Conservation (phyloP, 2,329 filamentous ascomycete genomes). For the Boeremia exigua region DNA sequence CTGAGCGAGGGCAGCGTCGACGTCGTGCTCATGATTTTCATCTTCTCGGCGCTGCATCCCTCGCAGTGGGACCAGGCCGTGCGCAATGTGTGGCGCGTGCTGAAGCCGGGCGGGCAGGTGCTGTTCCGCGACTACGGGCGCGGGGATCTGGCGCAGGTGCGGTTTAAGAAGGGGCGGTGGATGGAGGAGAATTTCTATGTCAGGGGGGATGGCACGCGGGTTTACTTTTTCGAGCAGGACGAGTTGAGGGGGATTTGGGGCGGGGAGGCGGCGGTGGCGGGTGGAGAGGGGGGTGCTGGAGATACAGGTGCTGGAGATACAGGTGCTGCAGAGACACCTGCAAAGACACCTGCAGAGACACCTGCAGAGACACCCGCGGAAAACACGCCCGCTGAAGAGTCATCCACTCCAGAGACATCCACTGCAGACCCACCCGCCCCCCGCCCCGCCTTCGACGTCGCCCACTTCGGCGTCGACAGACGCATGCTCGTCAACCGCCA, state of each 20-base stretch:
- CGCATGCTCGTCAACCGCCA: slow-evolving; percentile 92
- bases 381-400: too few relatives aligned
- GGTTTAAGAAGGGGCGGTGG: slow-evolving; percentile 94
- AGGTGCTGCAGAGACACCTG: too few relatives aligned
- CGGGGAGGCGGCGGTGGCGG: slow-evolving; percentile 35
- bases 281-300: too few relatives aligned
- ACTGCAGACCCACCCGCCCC: slow-evolving; percentile 4
- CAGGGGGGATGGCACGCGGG: slow-evolving; percentile 89
- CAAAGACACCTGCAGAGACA: too few relatives aligned
- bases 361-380: too few relatives aligned
- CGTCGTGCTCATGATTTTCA: slow-evolving; percentile 93
- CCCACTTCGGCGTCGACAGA: slow-evolving; percentile 83
- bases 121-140: slow-evolving; percentile 96
- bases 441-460: slow-evolving; percentile 64
- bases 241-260: slow-evolving; percentile 83
- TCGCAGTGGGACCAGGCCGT: slow-evolving; percentile 84
- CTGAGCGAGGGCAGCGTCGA: slow-evolving; percentile 82
- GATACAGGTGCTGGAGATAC: too few relatives aligned
- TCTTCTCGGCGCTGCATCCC: slow-evolving; percentile 91
- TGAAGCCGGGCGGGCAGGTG: slow-evolving; percentile 92
- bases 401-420: too few relatives aligned
- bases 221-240: slow-evolving; percentile 94
- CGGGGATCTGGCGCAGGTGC: slow-evolving; percentile 93
- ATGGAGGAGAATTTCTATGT: slow-evolving; percentile 98
- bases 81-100: slow-evolving; percentile 76